These are phyloP conservation scores for Trichoderma parareesei DNA, from an alignment of 495 filamentous ascomycete species.

Conservation along the genomic window DNA sequence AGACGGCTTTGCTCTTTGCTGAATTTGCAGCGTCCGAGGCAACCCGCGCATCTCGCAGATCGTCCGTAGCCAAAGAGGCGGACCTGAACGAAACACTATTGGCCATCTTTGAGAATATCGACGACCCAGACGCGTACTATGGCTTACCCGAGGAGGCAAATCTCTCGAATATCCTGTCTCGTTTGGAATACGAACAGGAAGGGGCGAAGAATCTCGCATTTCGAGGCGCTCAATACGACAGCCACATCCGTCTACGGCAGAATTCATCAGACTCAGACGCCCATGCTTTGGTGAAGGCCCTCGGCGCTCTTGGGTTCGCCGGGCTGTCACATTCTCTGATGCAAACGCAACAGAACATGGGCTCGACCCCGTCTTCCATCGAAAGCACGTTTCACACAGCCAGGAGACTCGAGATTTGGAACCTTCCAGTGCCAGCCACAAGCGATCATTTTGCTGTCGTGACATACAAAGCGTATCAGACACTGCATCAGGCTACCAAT, in stretches of 20 bases:
- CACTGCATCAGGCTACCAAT: constrained; percentile 59
- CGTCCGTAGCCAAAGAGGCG: constrained; percentile 50
- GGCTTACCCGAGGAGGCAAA: constrained; percentile 76
- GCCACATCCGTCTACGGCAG: constrained; percentile 53
- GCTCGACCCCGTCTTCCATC: constrained; percentile 45
- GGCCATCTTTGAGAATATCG: constrained; percentile 77
- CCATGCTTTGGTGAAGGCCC: constrained; percentile 50
- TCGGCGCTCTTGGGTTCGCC: constrained; percentile 59
- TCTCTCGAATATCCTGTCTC: constrained; percentile 65
- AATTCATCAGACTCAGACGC: constrained; percentile 33
- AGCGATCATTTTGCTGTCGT: constrained; percentile 55
- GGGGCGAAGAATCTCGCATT: constrained; percentile 85
- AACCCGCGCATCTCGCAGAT: constrained; percentile 53
- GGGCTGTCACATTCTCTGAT: constrained; percentile 67
- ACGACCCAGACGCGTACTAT: constrained; percentile 94
- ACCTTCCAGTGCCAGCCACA: constrained; percentile 63
- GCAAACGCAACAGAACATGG: constrained; percentile 49
- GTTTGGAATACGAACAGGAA: constrained; percentile 84
- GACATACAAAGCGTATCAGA: constrained; percentile 72
- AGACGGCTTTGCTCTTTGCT: constrained; percentile 74
- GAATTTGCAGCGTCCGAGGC: constrained; percentile 59
- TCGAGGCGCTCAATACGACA: constrained; percentile 86
- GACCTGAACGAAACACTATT: constrained; percentile 62
- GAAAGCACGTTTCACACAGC: constrained; percentile 75
- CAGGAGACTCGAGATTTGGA: constrained; percentile 84